Percentiles rank a stretch among this genome's conserved stretches.
These are phyloP conservation scores for Babesia bovis DNA, from an alignment of 169 alveolate species.

Conservation along the genomic window DNA sequence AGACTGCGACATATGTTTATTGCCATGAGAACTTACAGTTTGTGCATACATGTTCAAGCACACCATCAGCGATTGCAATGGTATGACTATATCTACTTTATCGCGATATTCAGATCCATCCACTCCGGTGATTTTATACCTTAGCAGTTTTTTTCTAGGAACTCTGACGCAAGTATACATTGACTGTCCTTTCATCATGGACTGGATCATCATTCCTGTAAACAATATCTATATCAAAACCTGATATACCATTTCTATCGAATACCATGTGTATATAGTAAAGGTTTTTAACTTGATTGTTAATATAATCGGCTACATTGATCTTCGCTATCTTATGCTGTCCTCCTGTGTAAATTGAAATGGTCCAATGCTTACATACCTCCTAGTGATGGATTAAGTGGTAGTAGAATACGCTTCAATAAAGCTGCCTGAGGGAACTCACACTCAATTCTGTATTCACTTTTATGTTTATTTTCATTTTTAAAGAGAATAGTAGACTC, in stretches of 20 bases:
- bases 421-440: conserved; percentile 53
- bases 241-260: conserved; percentile 22
- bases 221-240: neutral
- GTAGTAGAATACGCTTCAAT: conserved; percentile 40
- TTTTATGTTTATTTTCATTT: neutral
- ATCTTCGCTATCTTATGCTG: conserved; percentile 8
- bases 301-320: conserved; percentile 12
- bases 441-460: conserved; percentile 49
- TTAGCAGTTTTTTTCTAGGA: conserved; percentile 33
- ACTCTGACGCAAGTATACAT: conserved; percentile 66
- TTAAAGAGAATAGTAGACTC: neutral
- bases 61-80: conserved; percentile 49
- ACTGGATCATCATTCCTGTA: conserved; percentile 61
- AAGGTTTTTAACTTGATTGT: conserved; percentile 37
- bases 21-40: conserved; percentile 25
- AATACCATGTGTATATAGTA: conserved; percentile 61
- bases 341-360: conserved; percentile 25
- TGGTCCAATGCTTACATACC: neutral
- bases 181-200: conserved; percentile 71
- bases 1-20: conserved; percentile 5
- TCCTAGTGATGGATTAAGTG: conserved; percentile 55
- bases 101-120: conserved; percentile 16
- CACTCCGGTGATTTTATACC: conserved; percentile 37
- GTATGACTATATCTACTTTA: conserved; percentile 48
- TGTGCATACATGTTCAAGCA: conserved; percentile 59